Base-by-base conservation (phyloP, 2,329 filamentous ascomycete species). In the Chrysoporthe cubensis region DNA sequence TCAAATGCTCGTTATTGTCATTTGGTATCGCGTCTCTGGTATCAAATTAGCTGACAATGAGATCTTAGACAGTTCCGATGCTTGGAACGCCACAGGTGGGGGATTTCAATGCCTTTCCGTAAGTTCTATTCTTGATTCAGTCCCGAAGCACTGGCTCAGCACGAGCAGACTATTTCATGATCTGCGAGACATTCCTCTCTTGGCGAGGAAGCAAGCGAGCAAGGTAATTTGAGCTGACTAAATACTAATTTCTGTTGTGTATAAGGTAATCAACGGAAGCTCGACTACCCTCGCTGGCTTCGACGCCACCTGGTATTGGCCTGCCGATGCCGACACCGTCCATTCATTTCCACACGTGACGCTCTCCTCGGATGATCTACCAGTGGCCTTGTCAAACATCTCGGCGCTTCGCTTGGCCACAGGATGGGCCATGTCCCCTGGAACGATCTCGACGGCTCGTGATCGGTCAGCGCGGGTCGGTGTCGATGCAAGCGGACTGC, bases 281-380 rank as follows among this genome's bases (percentile, higher is more conserved):
- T 70, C 68, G 4, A 26, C 65, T 26, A 62, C 65, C 5, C 9
- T 42, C 8, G 59, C 52, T 37, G 70, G 74, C 4, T 77, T 78
- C 42, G 75, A 76, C 64, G 75, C 75, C 40, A 76, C 74, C n/a
- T 78, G 76, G 76, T 69, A 66, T 60, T 78, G 76, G 76, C 71
- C 72, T 8, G 71, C 69, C 60, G 67, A 74, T 48, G 70, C 71
- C 7, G 69, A 69, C 21, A 70, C 71, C 6, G 76, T 78, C 34
- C 75, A 78, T 63, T 77, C 76, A 4, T 78, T 74, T 69, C 76
- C 76, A 65, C 76, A 77, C 71, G 76, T 78, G 50, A 76, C 76
- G 57, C 72, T 77, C 61, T 71, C 72, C 40, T 71, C 73, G 57
- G 69, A 69, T 7, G 66, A 71, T 43, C 72, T 77, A 16, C 75